A percentile compares a stretch with the other conserved stretches of the same genome.
Evolutionary conservation across 2,329 filamentous ascomycete genomes (phyloP).

Genomic region (Colletotrichum camelliae): DNA sequence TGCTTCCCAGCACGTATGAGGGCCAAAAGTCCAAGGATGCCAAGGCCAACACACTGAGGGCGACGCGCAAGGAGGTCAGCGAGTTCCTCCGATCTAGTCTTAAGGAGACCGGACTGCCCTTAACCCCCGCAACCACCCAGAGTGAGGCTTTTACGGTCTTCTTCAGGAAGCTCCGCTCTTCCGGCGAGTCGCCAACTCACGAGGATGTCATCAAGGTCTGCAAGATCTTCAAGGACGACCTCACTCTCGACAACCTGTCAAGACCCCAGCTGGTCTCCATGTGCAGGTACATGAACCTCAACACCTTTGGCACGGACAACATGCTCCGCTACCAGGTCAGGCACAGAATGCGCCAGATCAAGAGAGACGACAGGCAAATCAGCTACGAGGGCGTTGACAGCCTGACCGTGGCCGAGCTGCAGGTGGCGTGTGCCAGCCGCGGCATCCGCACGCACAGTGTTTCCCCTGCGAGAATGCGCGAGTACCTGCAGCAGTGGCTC

Average conservation of each 20-base stretch:
- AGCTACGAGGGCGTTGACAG: constrained; percentile 92
- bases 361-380: constrained; percentile 95
- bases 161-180: constrained; percentile 93
- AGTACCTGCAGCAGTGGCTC: constrained; percentile 92
- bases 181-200: constrained; percentile 85
- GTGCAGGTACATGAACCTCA: constrained; percentile 98
- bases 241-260: constrained; percentile 96
- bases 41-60: constrained; percentile 81
- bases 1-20: constrained; percentile 97
- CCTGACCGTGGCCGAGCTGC: constrained; percentile 90
- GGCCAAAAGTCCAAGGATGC: constrained; percentile 87
- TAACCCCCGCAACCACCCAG: constrained; percentile 83
- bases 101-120: constrained; percentile 88
- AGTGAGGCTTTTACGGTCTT: constrained; percentile 95
- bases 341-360: constrained; percentile 98
- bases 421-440: constrained; percentile 88
- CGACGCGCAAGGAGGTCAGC: constrained; percentile 92
- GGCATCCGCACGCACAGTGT: constrained; percentile 93
- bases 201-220: constrained; percentile 98
- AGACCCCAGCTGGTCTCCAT: constrained; percentile 95
- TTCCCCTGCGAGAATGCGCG: constrained; percentile 84
- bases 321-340: constrained; percentile 98
- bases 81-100: constrained; percentile 87
- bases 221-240: constrained; percentile 97
- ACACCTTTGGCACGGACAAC: constrained; percentile 95